Percentiles rank a stretch among this genome's conserved stretches.
phyloP scores from a whole-genome alignment of 78 protist genomes.

The Bodo saltans region DNA sequence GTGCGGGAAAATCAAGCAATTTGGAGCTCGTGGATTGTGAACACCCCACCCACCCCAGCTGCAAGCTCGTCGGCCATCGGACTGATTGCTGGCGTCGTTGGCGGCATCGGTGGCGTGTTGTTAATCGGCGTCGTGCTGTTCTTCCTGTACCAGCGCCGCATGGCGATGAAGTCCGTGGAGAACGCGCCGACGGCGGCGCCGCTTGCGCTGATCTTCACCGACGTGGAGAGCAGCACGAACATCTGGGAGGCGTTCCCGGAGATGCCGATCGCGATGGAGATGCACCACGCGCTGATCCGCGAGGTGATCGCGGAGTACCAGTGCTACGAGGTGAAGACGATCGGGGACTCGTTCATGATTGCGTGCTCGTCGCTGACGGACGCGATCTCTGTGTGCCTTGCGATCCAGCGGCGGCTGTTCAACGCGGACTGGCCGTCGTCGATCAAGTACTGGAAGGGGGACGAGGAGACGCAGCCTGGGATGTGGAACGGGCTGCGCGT shows the following conservation, averaged over 20 bases:
- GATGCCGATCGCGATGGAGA: slow-evolving; percentile 35
- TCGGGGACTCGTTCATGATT: slow-evolving; percentile 46
- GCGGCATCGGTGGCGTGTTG: too few species aligned
- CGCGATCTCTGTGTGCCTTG: slow-evolving; percentile 8
- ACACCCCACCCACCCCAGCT: too few species aligned
- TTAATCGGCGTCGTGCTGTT: too few species aligned
- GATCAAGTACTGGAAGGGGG: background rate
- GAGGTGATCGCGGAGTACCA: background rate
- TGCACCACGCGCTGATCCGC: slow-evolving; percentile 42
- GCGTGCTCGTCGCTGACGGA: slow-evolving; percentile 9
- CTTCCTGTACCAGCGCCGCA: too few species aligned
- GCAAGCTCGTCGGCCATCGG: too few species aligned
- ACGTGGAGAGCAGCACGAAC: slow-evolving; percentile 31
- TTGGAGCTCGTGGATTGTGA: too few species aligned
- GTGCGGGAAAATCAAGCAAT: too few species aligned
- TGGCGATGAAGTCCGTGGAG: too few species aligned
- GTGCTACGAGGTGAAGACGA: slow-evolving; percentile 46
- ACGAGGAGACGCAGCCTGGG: background rate
- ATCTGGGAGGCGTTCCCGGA: slow-evolving; percentile 39
- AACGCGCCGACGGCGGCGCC: too few species aligned
- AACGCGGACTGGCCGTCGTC: slow-evolving; percentile 21
- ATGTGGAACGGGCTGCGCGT: slow-evolving; percentile 55
- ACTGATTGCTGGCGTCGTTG: too few species aligned
- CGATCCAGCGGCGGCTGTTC: slow-evolving; percentile 11
- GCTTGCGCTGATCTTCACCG: slow-evolving; percentile 51